phyloP scores from a whole-genome alignment of 2,329 filamentous ascomycete genomes.

The Arthrobotrys entomopaga region DNA sequence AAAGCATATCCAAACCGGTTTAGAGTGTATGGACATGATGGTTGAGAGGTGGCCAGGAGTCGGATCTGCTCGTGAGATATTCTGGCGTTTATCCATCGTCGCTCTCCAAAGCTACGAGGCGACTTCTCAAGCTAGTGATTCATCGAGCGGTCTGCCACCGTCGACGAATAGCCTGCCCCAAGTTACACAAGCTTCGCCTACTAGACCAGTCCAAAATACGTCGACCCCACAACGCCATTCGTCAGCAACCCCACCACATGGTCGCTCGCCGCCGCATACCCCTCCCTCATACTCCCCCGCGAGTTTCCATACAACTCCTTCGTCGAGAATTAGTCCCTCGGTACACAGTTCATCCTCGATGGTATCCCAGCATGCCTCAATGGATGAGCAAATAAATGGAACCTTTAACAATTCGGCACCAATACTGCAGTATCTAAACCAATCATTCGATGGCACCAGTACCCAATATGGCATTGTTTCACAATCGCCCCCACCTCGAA shows the following conservation, averaged over 20 bases:
- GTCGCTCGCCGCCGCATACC: slow-evolving; percentile 49
- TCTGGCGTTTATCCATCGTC: slow-evolving; percentile 83
- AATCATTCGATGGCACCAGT: slow-evolving; percentile 36
- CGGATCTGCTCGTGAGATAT: slow-evolving; percentile 82
- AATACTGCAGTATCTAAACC: slow-evolving; percentile 49
- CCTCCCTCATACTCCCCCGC: slow-evolving; percentile 51
- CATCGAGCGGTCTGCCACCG: slow-evolving; percentile 13
- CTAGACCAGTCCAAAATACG: slow-evolving; percentile 18
- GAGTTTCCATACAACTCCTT: slow-evolving; percentile 50
- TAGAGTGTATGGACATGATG: slow-evolving; percentile 82
- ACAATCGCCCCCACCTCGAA: slow-evolving; percentile 49
- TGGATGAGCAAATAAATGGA: slow-evolving; percentile 53
- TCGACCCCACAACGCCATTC: slow-evolving; percentile 27
- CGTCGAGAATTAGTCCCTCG: slow-evolving; percentile 40
- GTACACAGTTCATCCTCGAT: slow-evolving; percentile 48
- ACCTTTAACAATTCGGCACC: slow-evolving; percentile 38
- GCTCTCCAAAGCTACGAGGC: slow-evolving; percentile 86
- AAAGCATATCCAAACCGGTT: slow-evolving; percentile 75
- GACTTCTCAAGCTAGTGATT: slow-evolving; percentile 23
- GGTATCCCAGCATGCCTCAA: slow-evolving; percentile 45
- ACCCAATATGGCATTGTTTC: slow-evolving; percentile 50
- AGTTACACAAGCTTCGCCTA: slow-evolving; percentile 1
- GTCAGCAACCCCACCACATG: slow-evolving; percentile 51
- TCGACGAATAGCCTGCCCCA: slow-evolving; percentile 19
- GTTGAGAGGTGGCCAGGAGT: slow-evolving; percentile 93